Evolutionary conservation across 805 yeast genomes (phyloP), one percentile per base, ranked within the genome.

Genomic region (Yamadazyma olivae): DNA sequence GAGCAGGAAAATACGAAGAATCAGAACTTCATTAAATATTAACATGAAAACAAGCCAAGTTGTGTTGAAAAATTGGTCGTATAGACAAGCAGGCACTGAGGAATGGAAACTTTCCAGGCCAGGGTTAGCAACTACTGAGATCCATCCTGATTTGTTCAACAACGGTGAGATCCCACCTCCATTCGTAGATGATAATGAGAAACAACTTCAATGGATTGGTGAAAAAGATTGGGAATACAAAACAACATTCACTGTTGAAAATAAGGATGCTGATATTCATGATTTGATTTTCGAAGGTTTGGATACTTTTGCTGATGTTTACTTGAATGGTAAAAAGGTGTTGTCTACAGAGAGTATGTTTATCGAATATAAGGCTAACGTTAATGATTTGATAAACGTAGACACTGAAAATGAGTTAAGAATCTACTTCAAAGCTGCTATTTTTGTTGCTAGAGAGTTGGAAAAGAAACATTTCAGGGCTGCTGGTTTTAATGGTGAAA

Each of bases 171-270:
- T 74, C 20, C 64, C 67, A 3, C 74, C 74, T 42, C 79, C 79
- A 0, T 70, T 68, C 41, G 20, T 56, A 2, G 71, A 70, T 40
- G 42, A 48, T 39, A 72, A 73, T 43, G 79, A 71, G 43, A 49
- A 49, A 14, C 38, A 44, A 4, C 68, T 71, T 7, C 78, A 72
- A 51, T 75, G 79, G 79, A 70, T 74, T 4, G 74, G 70, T 3
- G 65, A 67, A 31, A 45, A 42, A n/a, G 70, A 62, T 33, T 75
- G 79, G 79, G 76, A 71, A 43, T 75, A 74, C 47, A 40, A 46
- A 32, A 32, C 59, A 3, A 32, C n/a, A 4, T 57, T 58, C 26
- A 33, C 13, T 3, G 41, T 34, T 15, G 21, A 24, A 5, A 14
- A 40, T 19, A 36, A 17, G 10, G 12, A n/a, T 7, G 32, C 34